Evolutionary conservation across 257 asterid genomes (phyloP), one percentile per base, ranked within the genome.

Genomic region (Anisodus tanguticus): DNA sequence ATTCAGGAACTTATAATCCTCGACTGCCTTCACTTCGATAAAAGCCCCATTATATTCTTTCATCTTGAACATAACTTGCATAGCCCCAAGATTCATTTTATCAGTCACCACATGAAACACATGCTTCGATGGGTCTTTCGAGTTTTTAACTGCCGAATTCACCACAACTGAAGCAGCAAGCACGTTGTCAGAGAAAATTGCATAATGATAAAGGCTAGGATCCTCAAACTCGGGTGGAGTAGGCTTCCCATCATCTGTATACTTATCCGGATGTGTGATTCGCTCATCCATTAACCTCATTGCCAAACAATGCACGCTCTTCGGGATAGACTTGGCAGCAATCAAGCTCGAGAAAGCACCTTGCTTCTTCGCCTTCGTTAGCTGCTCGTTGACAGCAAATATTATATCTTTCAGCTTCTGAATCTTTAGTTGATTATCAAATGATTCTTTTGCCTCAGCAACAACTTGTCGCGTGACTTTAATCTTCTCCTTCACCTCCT

Each of bases 81-180:
- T 92, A 43, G 97, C 95, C 85, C 93, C 97, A 26, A 93, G 90
- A 89, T 93, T 93, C 97, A 93, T 91, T 87, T 91, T 92, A 86
- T 93, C 97, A 6, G 97, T 92, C 19, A 93, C 95, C 15, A 93
- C 94, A 86, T 93, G 97, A 88, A 93, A 93, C 69, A 93, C 97
- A 49, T 93, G 97, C 90, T 89, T 93, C 84, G 88, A 86, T 1
- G 97, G 95, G 88, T 93, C 97, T 57, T 90, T 89, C 2, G 97
- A 88, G 84, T 93, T 90, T 76, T 91, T 92, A 78, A 93, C 95
- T 19, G 95, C 94, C 2, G 95, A 92, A 88, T 92, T 93, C 67
- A 93, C 97, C 85, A 92, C 97, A 83, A 93, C 97, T 83, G 97
- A 93, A 66, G 94, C 94, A 83, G 97, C 97, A 84, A 93, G 84